Evolutionary conservation across 1,284 basidiomycete genomes (phyloP), one percentile per base, ranked within the genome.

Genomic region (Cryptococcus deneoformans): DNA sequence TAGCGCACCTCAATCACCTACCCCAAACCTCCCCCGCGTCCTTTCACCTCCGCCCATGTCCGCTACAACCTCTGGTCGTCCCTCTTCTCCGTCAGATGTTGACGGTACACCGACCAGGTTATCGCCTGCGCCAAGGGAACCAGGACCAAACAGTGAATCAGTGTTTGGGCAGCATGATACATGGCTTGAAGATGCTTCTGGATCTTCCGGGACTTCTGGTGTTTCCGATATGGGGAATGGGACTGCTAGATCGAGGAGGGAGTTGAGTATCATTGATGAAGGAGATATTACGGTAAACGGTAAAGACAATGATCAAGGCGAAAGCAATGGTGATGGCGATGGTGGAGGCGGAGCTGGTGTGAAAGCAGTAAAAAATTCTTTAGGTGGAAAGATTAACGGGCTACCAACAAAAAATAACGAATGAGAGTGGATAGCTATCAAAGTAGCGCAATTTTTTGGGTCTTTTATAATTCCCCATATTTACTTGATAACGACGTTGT

Each of bases 221-320:
- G 20, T 11, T n/a, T 44, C 35, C 37, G 56, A 60, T 12, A 43
- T 34, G 39, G 50, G 44, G n/a, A 54, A 58, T 24, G 36, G 46
- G 1, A 24, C n/a, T 34, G 53, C 50, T 29, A 55, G 69, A 47
- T 71, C 70, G 10, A 66, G 65, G 53, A 62, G 74, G 51, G 73
- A 74, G 54, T 54, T 78, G 56, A 76, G 72, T 48, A 71, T 78
- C 9, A 78, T 78, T 47, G 75, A 75, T 10, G 75, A 77, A 59
- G 53, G 59, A 20, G 68, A 68, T 40, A 43, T 51, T 8, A 57
- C 50, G 9, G 52, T 45, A 12, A 37, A 57, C 3, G 34, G 20
- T 36, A 37, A 16, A 34, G 51, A 46, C 36, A 54, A 49, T 29
- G 58, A 54, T 11, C 59, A 56, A 14, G 58, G 51, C 16, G 57